phyloP scores from a whole-genome alignment of 306 rosid species.

The Acacia melanoxylon region DNA sequence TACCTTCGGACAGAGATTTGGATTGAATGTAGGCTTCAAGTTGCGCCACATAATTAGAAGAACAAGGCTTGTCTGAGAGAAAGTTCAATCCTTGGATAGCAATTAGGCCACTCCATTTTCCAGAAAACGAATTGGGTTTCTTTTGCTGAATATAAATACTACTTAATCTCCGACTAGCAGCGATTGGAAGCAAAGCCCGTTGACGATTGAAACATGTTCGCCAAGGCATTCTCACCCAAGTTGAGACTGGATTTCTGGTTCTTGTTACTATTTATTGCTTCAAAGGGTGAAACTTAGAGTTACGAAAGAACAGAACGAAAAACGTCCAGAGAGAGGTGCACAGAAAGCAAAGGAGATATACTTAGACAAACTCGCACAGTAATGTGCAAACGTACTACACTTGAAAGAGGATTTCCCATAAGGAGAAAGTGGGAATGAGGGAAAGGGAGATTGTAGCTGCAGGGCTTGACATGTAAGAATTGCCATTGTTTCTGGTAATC shows the following conservation, averaged over 20 bases:
- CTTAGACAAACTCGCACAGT: not conserved
- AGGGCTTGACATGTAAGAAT: not conserved
- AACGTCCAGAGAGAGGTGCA: not conserved
- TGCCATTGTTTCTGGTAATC: not conserved
- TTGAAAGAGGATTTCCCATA: not conserved
- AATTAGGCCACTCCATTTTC: not conserved
- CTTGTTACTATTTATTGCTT: not conserved
- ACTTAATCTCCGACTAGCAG: not conserved
- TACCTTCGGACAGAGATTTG: slow-evolving; percentile 27
- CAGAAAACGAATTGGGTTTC: not conserved
- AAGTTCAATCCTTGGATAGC: not conserved
- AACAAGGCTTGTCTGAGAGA: not conserved
- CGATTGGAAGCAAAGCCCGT: not conserved
- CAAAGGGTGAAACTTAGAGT: not conserved
- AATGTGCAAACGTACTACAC: not conserved
- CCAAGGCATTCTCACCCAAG: not conserved
- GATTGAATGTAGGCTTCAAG: slow-evolving; percentile 31
- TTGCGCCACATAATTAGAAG: slow-evolving; percentile 3
- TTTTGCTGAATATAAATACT: not conserved
- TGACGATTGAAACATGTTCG: not conserved
- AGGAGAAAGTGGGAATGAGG: not conserved
- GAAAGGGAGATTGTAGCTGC: not conserved
- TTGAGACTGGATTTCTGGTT: not conserved
- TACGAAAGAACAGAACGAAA: not conserved
- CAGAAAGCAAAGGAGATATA: not conserved